Evolutionary conservation across 2,329 filamentous ascomycete genomes (phyloP), one percentile per base, ranked within the genome.

Genomic region (Neonectria hederae): DNA sequence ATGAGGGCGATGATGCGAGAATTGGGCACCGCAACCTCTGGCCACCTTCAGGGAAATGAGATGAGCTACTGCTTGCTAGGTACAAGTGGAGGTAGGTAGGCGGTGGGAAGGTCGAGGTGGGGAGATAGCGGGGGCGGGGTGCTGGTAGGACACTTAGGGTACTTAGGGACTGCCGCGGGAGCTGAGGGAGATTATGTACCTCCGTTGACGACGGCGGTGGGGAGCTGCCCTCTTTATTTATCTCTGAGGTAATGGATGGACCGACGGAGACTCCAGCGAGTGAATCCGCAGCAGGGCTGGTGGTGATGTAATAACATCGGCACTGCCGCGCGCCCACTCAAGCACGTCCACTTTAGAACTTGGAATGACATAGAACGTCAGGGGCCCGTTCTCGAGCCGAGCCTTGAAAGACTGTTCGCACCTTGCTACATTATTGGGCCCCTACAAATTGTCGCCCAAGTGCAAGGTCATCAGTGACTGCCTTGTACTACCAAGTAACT

Each of bases 1-100:
- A 61, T 66, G 60, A 69, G 54, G 63, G 66, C 26, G 54, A 70
- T 67, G 66, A 71, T 72, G 72, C 63, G 72, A 74, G 72, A 72
- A 65, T 74, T 74, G 65, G 70, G 72, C 63, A 66, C 65, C 63
- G 67, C 58, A 69, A 32, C 30, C 60, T 54, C 54, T 55, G 55
- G 45, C 61, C 61, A 63, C 55, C 54, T 63, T 52, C 21, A 65
- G 63, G 61, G 56, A 51, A 62, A 71, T 57, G 54, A 52, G 42
- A 59, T 19, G 51, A 49, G 13, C 24, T 4, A 30, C 24, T 8
- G 19, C 26, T 4, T 26, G 28, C 17, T n/a, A 21, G 46, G 38
- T 42, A 42, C 38, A 19, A 42, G n/a, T n/a, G n/a, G n/a, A n/a
- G 35, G 35, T 11, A n/a, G n/a, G 38, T 42, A 42, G 38, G 38